Base-by-base conservation (phyloP, 306 rosid genomes). In the Vigna unguiculata region DNA sequence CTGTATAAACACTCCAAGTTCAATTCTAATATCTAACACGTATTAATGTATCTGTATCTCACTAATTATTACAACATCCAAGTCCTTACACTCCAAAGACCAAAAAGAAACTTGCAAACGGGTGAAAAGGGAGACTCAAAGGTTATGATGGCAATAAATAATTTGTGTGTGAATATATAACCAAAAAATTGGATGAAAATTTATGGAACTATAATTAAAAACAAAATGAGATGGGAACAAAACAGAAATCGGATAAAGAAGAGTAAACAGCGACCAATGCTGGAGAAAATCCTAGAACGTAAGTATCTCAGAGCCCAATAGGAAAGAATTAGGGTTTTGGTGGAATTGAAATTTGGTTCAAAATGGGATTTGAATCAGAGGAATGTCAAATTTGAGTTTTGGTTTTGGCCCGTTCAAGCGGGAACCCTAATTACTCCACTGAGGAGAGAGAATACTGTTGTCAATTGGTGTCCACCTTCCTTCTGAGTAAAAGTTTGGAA, bases 241-340 rank as follows among this genome's bases (percentile, higher is more conserved):
- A 34, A 52, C 24, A 5, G 41, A 40, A 74, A 67, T 75, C 60
- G 60, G 36, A 75, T n/a, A 21, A 7, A 22, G 30, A 75, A 67
- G 45, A 14, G 32, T 19, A 32, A 75, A 75, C 48, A 68, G n/a
- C n/a, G 10, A 81, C 84, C 84, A 81, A 75, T 32, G 67, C 64
- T 46, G 51, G 2, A 60, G 71, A 62, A 75, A 70, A 28, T 49
- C 78, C 48, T 59, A 59, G 36, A 66, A 74, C 10, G 40, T 32
- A 60, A 54, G 55, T 76, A 69, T 81, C 73, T 71, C 14, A 22
- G 59, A 34, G 36, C 11, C 12, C 21, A 38, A 15, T 25, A 8
- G 72, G 20, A 60, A 24, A 24, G 30, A 49, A 69, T 68, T 75
- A 81, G 84, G 84, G 84, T 60, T 81, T 75, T 28, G 54, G 43